These are phyloP conservation scores for Osmozyma mogii DNA, from an alignment of 805 yeast genomes.

Conservation along the genomic window DNA sequence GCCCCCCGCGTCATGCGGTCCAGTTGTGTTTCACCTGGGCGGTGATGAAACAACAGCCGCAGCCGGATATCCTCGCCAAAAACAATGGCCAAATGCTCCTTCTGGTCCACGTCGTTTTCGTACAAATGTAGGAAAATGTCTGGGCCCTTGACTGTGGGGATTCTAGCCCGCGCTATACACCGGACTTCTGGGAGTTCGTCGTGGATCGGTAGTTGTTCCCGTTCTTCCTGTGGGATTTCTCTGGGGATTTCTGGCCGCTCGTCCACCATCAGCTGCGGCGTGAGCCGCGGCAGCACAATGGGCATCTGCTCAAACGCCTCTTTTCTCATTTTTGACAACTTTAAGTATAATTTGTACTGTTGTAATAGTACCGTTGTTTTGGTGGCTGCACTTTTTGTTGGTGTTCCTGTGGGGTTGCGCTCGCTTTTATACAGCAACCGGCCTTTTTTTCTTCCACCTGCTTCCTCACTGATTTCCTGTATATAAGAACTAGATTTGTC, in stretches of 20 bases:
- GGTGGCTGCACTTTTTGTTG: too few relatives aligned
- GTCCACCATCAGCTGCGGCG: conserved; percentile 7
- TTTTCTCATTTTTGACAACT: not conserved
- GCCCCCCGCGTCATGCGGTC: conserved; percentile 99
- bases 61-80: conserved; percentile 91
- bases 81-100: conserved; percentile 95
- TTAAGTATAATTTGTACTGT: too few relatives aligned
- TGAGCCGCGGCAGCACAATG: conserved; percentile 11
- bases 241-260: conserved; percentile 8
- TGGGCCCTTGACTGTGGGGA: conserved; percentile 92
- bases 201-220: conserved; percentile 36
- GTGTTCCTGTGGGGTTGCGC: too few relatives aligned
- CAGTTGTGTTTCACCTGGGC: conserved; percentile 71
- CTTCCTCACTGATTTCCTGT: too few relatives aligned
- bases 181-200: conserved; percentile 62
- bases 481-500: too few relatives aligned
- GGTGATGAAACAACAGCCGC: conserved; percentile 51
- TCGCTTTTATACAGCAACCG: too few relatives aligned
- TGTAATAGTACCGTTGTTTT: too few relatives aligned
- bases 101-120: conserved; percentile 75
- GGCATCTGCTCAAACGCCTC: conserved; percentile 11
- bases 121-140: conserved; percentile 90
- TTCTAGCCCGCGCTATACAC: conserved; percentile 91
- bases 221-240: conserved; percentile 14
- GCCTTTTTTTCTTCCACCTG: too few relatives aligned